Evolutionary conservation across 805 yeast genomes (phyloP), one percentile per base, ranked within the genome.

Genomic region (Kregervanrija fluxuum): DNA sequence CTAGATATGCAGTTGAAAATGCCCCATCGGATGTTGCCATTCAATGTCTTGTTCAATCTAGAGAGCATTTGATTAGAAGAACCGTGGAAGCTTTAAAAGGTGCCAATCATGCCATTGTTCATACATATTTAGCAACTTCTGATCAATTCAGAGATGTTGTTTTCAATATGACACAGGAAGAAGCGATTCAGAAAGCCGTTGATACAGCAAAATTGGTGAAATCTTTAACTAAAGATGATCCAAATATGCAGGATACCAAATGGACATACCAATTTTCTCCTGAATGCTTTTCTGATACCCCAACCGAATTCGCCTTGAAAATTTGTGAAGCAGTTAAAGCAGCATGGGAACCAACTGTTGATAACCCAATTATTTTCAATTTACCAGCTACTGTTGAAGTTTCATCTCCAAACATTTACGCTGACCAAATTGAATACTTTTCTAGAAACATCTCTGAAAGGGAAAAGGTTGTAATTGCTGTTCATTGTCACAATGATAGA

Each of bases 331-430:
- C 89, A 15, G 91, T 83, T 36, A 82, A 80, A 66, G 71, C 71
- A 12, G 88, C 80, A 9, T 83, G 91, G 91, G 87, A 74, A 55
- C 91, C 91, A 51, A 71, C 85, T n/a, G 79, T 52, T 8, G 86
- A 81, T 49, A 71, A 76, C 51, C 90, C 90, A 52, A 79, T 83
- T 51, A 81, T 83, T 53, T 83, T 83, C 70, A 83, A 83, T 67
- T 69, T 83, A 54, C 91, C 91, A 15, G 89, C 90, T 40, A 83
- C 91, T 22, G 89, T 83, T 30, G 91, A 83, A 67, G 82, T 82
- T 52, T 77, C 88, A 5, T 68, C 80, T 43, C 91, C 91, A 50
- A 80, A 83, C 63, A 73, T 80, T 37, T 83, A 83, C 54, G 91
- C 91, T 43, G 91, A 83, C 65, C 89, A 83, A 66, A 77, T 83